phyloP scores from a whole-genome alignment of 306 rosid genomes.

The Geum urbanum region DNA sequence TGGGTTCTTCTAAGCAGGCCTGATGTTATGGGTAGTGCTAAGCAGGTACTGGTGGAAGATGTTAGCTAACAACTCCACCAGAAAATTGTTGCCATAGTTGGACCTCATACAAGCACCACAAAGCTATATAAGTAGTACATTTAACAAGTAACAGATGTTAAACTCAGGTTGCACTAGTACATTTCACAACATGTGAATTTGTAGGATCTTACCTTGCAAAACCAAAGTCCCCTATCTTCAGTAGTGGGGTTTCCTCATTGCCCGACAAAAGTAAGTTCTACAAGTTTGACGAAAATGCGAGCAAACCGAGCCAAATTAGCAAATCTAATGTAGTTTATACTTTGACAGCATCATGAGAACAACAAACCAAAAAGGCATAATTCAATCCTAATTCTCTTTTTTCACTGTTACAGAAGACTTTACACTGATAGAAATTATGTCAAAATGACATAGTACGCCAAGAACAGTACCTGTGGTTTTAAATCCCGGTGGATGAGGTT shows the following conservation, averaged over 20 bases:
- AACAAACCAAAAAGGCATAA: no score
- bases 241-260: conserved; percentile 41
- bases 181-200: neutral
- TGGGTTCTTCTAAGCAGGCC: conserved; percentile 1
- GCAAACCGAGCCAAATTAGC: conserved; percentile 17
- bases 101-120: conserved; percentile 7
- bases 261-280: conserved; percentile 80
- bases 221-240: conserved; percentile 98
- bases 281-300: conserved; percentile 32
- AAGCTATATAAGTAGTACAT: neutral
- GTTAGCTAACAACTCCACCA: conserved; percentile 1
- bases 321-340: no score
- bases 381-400: no score
- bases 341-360: no score
- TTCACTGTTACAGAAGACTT: neutral
- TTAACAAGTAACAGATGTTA: neutral
- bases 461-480: conserved; percentile 75
- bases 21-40: conserved; percentile 1
- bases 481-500: conserved; percentile 95
- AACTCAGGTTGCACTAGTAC: conserved; percentile 11
- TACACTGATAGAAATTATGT: neutral
- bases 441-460: conserved; percentile 1
- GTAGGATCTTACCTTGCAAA: conserved; percentile 71
- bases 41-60: neutral
- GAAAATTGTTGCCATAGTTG: neutral